A percentile compares a stretch with the other conserved stretches of the same genome.
Evolutionary conservation across 768 basidiomycete species (phyloP).

Genomic region (Sporobolomyces roseus): DNA sequence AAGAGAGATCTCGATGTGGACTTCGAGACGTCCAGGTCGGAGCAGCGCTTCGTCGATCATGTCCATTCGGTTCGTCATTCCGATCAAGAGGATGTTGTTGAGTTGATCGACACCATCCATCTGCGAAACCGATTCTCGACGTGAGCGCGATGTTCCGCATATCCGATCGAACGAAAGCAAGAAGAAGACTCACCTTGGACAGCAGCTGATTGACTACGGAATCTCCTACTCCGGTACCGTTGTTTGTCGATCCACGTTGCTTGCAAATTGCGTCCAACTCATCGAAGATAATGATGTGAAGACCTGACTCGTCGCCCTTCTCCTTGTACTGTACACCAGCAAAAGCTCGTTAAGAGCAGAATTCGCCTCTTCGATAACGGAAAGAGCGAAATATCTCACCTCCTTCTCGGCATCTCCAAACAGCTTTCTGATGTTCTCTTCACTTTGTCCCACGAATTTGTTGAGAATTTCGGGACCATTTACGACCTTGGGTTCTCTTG

Average conservation of each 20-base stretch:
- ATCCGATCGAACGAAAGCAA: not conserved
- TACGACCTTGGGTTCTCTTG: slow-evolving; percentile 93
- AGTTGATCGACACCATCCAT: slow-evolving; percentile 99
- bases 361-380: too few relatives aligned
- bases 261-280: slow-evolving; percentile 98
- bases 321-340: slow-evolving; percentile 70
- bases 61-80: slow-evolving; percentile 97
- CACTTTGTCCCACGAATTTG: slow-evolving; percentile 93
- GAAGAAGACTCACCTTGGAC: slow-evolving; percentile 65
- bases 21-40: slow-evolving; percentile 95
- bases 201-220: slow-evolving; percentile 97
- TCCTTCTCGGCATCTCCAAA: slow-evolving; percentile 99
- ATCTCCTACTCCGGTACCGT: slow-evolving; percentile 95
- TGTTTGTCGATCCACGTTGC: slow-evolving; percentile 87
- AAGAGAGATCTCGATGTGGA: slow-evolving; percentile 98
- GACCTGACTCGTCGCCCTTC: slow-evolving; percentile 90
- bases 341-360: too few relatives aligned
- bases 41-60: slow-evolving; percentile 98
- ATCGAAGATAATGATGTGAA: slow-evolving; percentile 99
- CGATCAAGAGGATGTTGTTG: slow-evolving; percentile 98
- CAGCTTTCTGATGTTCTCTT: slow-evolving; percentile 95
- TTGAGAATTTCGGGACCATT: slow-evolving; percentile 97
- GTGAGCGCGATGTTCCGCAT: not conserved
- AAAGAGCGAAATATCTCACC: too few relatives aligned
- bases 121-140: slow-evolving; percentile 51